A percentile compares a stretch with the other conserved stretches of the same genome.
These are phyloP conservation scores for Spatholobus suberectus DNA, from an alignment of 306 rosid species.

Conservation along the genomic window DNA sequence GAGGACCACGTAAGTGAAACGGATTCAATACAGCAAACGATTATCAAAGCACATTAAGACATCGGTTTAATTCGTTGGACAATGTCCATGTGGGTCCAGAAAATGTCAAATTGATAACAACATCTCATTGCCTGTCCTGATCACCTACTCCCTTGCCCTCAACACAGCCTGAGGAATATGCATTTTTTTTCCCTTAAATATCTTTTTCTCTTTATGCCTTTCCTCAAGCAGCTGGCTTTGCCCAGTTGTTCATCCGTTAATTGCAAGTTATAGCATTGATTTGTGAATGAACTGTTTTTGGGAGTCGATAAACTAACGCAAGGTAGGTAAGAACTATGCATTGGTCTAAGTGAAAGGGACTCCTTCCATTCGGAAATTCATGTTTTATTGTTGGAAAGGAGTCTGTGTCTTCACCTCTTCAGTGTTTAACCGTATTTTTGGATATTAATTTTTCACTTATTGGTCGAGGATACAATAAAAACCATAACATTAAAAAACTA, in stretches of 20 bases:
- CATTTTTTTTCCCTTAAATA: neutral
- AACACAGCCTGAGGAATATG: neutral
- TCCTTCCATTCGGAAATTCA: neutral
- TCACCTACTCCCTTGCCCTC: neutral
- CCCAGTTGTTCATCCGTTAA: neutral
- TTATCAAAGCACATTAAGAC: neutral
- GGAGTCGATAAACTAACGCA: neutral
- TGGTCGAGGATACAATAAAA: neutral
- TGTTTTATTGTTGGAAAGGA: neutral
- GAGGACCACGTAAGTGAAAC: constrained; percentile 8
- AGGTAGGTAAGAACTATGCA: neutral
- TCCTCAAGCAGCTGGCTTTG: neutral
- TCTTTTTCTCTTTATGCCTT: neutral
- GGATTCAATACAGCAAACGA: neutral
- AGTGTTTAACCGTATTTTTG: neutral
- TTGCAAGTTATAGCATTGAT: neutral
- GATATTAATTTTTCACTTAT: neutral
- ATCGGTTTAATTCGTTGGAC: neutral
- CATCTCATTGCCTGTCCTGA: neutral
- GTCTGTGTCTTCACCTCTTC: neutral
- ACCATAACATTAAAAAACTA: too few relatives aligned
- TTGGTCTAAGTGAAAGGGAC: neutral
- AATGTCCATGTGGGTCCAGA: neutral
- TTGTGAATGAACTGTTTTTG: neutral
- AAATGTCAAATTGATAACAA: neutral